Evolutionary conservation across 2,329 filamentous ascomycete species (phyloP), one percentile per base, ranked within the genome.

Genomic region (Mycocentrospora acerina): DNA sequence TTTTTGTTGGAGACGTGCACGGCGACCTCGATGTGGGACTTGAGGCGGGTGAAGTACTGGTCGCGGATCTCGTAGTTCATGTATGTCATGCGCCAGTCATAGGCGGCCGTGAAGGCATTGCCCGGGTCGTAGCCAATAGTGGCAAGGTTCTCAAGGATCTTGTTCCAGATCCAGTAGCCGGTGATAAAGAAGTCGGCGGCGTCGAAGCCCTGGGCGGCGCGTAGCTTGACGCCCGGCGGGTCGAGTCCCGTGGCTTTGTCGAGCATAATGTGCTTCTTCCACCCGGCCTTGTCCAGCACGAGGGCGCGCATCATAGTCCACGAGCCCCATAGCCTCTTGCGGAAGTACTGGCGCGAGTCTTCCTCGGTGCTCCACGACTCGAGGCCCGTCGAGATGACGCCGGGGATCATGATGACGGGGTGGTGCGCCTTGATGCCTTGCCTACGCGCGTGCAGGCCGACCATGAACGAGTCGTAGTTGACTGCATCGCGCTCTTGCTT

Each of bases 291-390:
- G 67, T 97, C 93, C 58, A 95, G 71, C 2, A 98, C 88, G 50
- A 98, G 71, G 0, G 93, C 91, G 33, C 86, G 81, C 90, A 98
- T 96, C 93, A 98, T 98, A 49, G 82, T 95, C 93, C 94, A 98
- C 54, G 89, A 95, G 4, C 93, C 93, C 93, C 93, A 98, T 33
- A 98, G 72, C 37, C 93, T 78, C 71, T 94, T 95, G 47, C 93
- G 79, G 68, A 98, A 98, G 69, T 97, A 98, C 42, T 85, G 86
- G 24, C 89, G 80, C 7, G 90, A 95, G 28, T 77, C 74, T 60
- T 90, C 87, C 34, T 86, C 83, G 0, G 93, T 97, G 4, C 91
- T 89, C 93, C 93, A 98, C 32, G 89, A 95, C 69, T 98, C 93
- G 16, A 98, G 78, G 1, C 93, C 93, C 0, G 93, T 97, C 0